Percentiles rank a stretch among this genome's conserved stretches.
Conservation (phyloP, 2,329 filamentous ascomycete genomes). For the Calcarisporium arbuscula region DNA sequence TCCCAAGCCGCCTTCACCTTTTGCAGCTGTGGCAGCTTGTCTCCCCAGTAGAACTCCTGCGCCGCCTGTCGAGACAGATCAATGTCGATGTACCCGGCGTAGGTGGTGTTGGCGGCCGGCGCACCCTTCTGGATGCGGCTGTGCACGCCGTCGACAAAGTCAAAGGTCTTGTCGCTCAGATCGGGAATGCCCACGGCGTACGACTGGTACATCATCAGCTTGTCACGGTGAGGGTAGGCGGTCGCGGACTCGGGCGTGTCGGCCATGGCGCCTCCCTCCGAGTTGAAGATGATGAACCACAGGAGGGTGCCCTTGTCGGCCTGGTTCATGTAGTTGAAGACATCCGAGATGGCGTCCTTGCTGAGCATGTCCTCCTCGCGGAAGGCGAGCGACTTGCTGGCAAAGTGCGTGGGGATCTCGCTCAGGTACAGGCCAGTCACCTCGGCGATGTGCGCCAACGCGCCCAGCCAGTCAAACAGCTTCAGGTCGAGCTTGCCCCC, state of each 20-base stretch:
- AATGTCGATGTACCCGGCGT: conserved; percentile 58
- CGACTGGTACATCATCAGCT: conserved; percentile 56
- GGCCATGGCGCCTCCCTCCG: conserved; percentile 52
- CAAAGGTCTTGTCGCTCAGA: conserved; percentile 37
- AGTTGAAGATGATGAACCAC: conserved; percentile 59
- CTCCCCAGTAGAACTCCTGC: conserved; percentile 49
- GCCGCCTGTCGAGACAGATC: conserved; percentile 32
- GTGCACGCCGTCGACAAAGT: conserved; percentile 48
- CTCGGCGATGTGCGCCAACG: conserved; percentile 47
- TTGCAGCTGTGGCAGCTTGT: conserved; percentile 40
- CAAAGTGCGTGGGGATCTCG: conserved; percentile 45
- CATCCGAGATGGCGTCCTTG: conserved; percentile 33
- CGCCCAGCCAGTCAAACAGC: conserved; percentile 57
- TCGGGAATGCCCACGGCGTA: conserved; percentile 48
- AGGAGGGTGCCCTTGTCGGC: conserved; percentile 43
- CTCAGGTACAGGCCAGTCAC: conserved; percentile 39
- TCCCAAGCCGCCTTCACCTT: conserved; percentile 47
- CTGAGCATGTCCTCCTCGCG: conserved; percentile 40
- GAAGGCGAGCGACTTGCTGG: conserved; percentile 52
- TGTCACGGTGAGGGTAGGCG: conserved; percentile 58
- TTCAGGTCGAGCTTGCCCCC: conserved; percentile 35
- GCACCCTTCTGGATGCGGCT: conserved; percentile 30
- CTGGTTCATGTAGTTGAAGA: conserved; percentile 49
- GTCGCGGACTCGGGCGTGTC: conserved; percentile 50
- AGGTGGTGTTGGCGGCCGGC: conserved; percentile 40